Evolutionary conservation across 1,284 basidiomycete genomes (phyloP), one percentile per base, ranked within the genome.

Genomic region (Austroboletus rostrupii): DNA sequence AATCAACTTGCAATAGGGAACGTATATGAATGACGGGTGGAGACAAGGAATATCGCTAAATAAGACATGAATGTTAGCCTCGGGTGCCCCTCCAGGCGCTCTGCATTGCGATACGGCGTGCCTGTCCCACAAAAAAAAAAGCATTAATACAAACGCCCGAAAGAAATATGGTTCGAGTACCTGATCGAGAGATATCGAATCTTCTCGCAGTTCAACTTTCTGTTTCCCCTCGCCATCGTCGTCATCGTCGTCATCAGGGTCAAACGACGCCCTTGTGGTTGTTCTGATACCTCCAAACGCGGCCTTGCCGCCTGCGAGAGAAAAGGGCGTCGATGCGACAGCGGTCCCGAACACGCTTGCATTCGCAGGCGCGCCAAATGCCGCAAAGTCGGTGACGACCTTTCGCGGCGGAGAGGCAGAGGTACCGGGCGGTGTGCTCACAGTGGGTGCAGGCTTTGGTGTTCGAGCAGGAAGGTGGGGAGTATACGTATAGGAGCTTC

Each of bases 101-200:
- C 61, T 87, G 85, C 78, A 87, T 77, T 26, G 84, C 78, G 57
- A 87, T 87, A 42, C 84, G 79, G 52, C 80, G 75, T 20, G 84
- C 84, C 83, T 85, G 53, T 26, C 45, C 55, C 49, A 48, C 47
- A 45, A 26, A 26, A 26, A 26, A 53, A 52, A 16, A 44, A 16
- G 16, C 5, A 45, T 67, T 36, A 63, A 49, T 16, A 41, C 20
- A 16, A 17, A 43, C 14, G 19, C 1, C 14, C n/a, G 29, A 33
- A 1, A 52, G 35, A 33, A 44, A 47, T 4, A 39, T 21, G 43
- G 41, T 41, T 33, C 36, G 66, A 78, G 47, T 61, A 90, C 90
- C 80, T 95, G 92, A 57, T 95, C 92, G 55, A 94, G 75, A 12
- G 88, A 87, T 64, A 95, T 93, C 26, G 85, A 83, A 60, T 85